phyloP scores from a whole-genome alignment of 352 stramenopile species.

The Globisporangium cylindrosporum region DNA sequence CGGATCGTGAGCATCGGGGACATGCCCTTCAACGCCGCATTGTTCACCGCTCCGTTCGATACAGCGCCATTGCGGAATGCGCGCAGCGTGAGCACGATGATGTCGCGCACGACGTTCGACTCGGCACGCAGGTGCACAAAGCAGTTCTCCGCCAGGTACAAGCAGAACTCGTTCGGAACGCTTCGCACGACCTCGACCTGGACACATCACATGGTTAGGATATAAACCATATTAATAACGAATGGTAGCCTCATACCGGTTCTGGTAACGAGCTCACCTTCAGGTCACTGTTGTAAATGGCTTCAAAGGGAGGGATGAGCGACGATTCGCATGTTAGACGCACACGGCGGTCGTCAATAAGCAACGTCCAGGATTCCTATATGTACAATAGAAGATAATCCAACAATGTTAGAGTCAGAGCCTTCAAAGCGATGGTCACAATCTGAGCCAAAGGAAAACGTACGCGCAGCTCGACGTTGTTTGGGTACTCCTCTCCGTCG shows the following conservation, averaged over 20 bases:
- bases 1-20: slow-evolving; percentile 71
- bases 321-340: slow-evolving; percentile 81
- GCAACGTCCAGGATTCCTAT: slow-evolving; percentile 79
- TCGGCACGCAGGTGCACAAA: slow-evolving; percentile 71
- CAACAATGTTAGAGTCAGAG: not conserved
- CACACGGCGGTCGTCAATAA: slow-evolving; percentile 77
- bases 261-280: slow-evolving; percentile 30
- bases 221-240: slow-evolving; percentile 2
- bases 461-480: slow-evolving; percentile 62
- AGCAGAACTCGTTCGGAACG: slow-evolving; percentile 63
- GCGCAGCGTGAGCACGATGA: slow-evolving; percentile 78
- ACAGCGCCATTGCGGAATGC: slow-evolving; percentile 71
- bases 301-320: slow-evolving; percentile 74
- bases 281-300: slow-evolving; percentile 68
- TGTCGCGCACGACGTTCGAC: slow-evolving; percentile 71
- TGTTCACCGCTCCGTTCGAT: slow-evolving; percentile 38
- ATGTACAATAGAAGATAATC: not conserved
- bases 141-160: slow-evolving; percentile 53
- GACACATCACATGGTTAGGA: not conserved
- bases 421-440: not conserved
- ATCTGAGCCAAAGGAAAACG: slow-evolving; percentile 12
- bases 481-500: slow-evolving; percentile 55
- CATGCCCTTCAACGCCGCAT: slow-evolving; percentile 43
- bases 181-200: slow-evolving; percentile 52
- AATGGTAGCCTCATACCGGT: too few species aligned